Evolutionary conservation across 192 early-diverging fungal species (phyloP).

Genomic region (Coemansia sp.): DNA sequence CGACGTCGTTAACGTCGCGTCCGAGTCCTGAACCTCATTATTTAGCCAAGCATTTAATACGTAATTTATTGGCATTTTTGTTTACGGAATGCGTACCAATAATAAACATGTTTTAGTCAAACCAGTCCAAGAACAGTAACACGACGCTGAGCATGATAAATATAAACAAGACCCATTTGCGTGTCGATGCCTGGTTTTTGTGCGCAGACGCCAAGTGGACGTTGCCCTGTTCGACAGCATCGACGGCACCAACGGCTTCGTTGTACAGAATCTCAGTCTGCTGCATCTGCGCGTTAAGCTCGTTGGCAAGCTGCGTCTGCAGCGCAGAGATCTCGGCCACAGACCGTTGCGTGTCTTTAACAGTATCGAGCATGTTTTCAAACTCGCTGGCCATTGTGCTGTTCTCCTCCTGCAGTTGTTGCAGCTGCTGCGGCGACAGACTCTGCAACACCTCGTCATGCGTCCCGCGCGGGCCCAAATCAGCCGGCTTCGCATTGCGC

Average conservation of each 20-base stretch:
- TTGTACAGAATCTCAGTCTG: slow-evolving; percentile 72
- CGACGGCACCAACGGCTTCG: slow-evolving; percentile 66
- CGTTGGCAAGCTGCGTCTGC: slow-evolving; percentile 68
- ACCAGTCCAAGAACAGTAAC: slow-evolving; percentile 79
- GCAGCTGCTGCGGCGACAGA: slow-evolving; percentile 52
- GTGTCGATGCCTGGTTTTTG: slow-evolving; percentile 62
- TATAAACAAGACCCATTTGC: slow-evolving; percentile 75
- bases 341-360: slow-evolving; percentile 63
- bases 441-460: slow-evolving; percentile 59
- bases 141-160: slow-evolving; percentile 71
- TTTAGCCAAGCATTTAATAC: neutral
- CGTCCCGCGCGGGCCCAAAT: neutral
- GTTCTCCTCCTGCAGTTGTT: slow-evolving; percentile 72
- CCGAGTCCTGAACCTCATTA: neutral
- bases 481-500: neutral
- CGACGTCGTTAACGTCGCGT: slow-evolving; percentile 4
- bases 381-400: slow-evolving; percentile 65
- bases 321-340: slow-evolving; percentile 72
- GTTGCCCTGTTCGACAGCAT: slow-evolving; percentile 68
- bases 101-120: slow-evolving; percentile 50
- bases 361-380: slow-evolving; percentile 66
- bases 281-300: slow-evolving; percentile 68
- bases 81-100: neutral
- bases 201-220: slow-evolving; percentile 62
- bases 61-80: neutral